phyloP scores from a whole-genome alignment of 2,329 filamentous ascomycete genomes.

The Monosporascus sp. region DNA sequence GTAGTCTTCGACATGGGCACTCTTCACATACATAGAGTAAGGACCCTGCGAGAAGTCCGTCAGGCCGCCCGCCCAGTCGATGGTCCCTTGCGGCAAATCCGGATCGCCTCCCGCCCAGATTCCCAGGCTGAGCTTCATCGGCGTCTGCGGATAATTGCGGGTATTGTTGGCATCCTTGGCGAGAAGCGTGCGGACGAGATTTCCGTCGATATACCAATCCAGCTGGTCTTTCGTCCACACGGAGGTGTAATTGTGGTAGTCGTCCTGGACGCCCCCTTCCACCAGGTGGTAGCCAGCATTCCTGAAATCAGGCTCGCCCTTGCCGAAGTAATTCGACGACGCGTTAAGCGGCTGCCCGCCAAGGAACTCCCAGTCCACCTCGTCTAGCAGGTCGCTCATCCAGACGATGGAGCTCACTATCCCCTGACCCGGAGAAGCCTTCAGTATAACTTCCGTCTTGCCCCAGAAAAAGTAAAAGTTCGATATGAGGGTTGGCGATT shows the following conservation, averaged over 20 bases:
- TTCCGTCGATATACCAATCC: conserved; percentile 65
- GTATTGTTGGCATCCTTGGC: conserved; percentile 57
- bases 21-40: conserved; percentile 70
- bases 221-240: conserved; percentile 64
- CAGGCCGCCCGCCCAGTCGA: conserved; percentile 64
- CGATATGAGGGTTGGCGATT: conserved; percentile 73
- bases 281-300: conserved; percentile 56
- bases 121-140: conserved; percentile 63
- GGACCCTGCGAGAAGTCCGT: conserved; percentile 63
- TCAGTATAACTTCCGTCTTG: conserved; percentile 70
- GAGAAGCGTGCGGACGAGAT: conserved; percentile 56
- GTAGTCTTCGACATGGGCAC: conserved; percentile 48
- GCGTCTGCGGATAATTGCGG: conserved; percentile 67
- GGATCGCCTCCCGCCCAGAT: conserved; percentile 61
- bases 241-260: conserved; percentile 71
- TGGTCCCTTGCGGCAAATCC: conserved; percentile 47
- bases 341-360: conserved; percentile 59
- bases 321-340: conserved; percentile 75
- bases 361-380: conserved; percentile 83
- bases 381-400: conserved; percentile 77
- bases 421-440: conserved; percentile 67
- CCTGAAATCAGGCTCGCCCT: conserved; percentile 59
- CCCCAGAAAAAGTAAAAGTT: conserved; percentile 86
- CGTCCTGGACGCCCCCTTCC: conserved; percentile 47
- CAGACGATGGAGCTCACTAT: conserved; percentile 80